These are phyloP conservation scores for Fusarium sp. DNA, from an alignment of 2,329 filamentous ascomycete genomes.

Conservation along the genomic window DNA sequence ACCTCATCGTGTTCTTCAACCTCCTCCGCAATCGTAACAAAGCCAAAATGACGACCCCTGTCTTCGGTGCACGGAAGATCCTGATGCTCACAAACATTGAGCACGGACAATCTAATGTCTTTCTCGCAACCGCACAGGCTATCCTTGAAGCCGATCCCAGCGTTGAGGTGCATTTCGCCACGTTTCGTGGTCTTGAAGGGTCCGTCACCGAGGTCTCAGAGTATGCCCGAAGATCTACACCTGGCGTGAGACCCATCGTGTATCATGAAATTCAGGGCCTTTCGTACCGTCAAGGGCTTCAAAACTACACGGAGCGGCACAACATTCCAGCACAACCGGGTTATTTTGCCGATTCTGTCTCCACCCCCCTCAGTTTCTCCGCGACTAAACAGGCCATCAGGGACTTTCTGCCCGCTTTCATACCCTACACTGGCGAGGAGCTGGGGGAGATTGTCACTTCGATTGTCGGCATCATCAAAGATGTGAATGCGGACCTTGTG, in stretches of 20 bases:
- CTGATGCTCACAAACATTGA: neutral
- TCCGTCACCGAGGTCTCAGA: neutral
- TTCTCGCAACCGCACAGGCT: neutral
- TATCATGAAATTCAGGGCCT: neutral
- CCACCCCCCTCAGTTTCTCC: neutral
- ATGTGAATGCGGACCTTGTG: neutral
- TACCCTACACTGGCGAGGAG: neutral
- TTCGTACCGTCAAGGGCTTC: neutral
- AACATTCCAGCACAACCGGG: neutral
- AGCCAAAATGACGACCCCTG: neutral
- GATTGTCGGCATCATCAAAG: neutral
- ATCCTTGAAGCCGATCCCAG: neutral
- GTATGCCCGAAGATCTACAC: neutral
- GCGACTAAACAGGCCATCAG: neutral
- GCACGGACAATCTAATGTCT: neutral
- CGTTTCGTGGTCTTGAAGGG: neutral
- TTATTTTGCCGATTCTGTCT: neutral
- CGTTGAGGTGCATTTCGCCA: neutral
- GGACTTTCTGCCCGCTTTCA: neutral
- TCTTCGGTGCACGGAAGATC: neutral
- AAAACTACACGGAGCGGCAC: neutral
- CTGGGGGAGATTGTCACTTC: neutral
- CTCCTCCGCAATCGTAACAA: neutral
- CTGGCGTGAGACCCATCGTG: neutral
- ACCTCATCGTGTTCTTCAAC: neutral